Base-by-base conservation (phyloP, 2,329 filamentous ascomycete species). In the Neopestalotiopsis clavispora region DNA sequence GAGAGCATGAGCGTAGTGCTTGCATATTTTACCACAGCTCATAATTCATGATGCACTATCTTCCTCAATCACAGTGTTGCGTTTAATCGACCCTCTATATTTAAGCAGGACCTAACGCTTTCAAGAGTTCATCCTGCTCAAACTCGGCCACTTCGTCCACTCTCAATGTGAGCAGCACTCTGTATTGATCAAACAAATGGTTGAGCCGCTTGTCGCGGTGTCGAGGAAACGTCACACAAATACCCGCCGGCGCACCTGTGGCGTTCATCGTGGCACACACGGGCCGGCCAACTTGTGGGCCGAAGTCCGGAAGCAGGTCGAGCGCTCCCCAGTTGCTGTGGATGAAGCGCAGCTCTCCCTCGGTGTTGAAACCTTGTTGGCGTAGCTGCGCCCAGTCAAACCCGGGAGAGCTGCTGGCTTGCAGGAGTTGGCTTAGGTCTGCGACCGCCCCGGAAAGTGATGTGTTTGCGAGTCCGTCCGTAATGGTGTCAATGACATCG, bases 281-380 rank as follows among this genome's bases (percentile, higher is more conserved):
- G 4, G 52, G 52, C 52, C 52, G 52, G 17, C 52, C 14, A 3
- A 57, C 52, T 5, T n/a, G 13, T 13, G n/a, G 52, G 14, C 52
- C 52, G 17, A 58, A 58, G 9, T 58, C 52, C 52, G n/a, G 52
- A 1, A 58, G 52, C n/a, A 58, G 52, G 20, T 58, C 52, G n/a
- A 58, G 52, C n/a, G n/a, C 10, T 4, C 52, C 52, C 52, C 52
- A 58, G 52, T 58, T 58, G n/a, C n/a, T 58, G 52, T 58, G 52
- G 10, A 20, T 30, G n/a, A 58, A 58, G 28, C 7, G 3, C 56
- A 58, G 42, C 12, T 32, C 45, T 17, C n/a, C 12, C 69, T 76
- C 66, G 76, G 72, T 65, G 58, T 34, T 52, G 32, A 28, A 40
- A 14, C 28, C 17, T 34, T 6, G 32, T 17, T 14, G 14, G 52